Base-by-base conservation (phyloP, 805 yeast genomes). In the Starmerella khaoyaiensis region DNA sequence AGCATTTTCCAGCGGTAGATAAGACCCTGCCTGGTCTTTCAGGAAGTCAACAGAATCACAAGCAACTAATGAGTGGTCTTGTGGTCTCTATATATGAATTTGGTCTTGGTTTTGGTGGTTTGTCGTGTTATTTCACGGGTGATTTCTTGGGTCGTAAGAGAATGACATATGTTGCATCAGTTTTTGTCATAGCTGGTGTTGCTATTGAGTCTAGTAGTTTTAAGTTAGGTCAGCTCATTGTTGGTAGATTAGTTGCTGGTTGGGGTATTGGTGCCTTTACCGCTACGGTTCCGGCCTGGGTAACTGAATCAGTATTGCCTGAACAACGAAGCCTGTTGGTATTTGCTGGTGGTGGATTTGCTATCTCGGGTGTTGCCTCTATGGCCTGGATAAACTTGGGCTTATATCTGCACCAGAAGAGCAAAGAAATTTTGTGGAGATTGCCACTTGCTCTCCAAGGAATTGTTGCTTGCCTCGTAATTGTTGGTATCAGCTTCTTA, bases 231-330 rank as follows among this genome's bases (percentile, higher is more conserved):
- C 83, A 76, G 50, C 71, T 79, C 37, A 71, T 77, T 35, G 58
- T 75, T 41, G 84, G 79, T 14, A 67, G 90, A 59, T 68, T 74
- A 33, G 53, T 74, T 11, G 68, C 77, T 5, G 81, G 87, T 41
- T 46, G 75, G 32, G 86, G 84, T 48, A 74, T 72, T 39, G 86
- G 86, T 39, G 58, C 75, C 50, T 70, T 71, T 53, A 74, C 82
- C 9, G 71, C 82, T 11, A 75, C 82, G 21, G 74, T 75, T 40
- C 86, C 87, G 6, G 74, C 76, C 44, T 79, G 79, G 72, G 80
- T 76, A 50, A 64, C 83, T 1, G 90, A 79, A 57, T 67, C 74
- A 53, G 67, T 79, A 21, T 66, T 66, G 33, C 65, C 79, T 3
- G 66, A 64, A 37, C 63, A 62, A 45, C 68, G 83, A 59, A 83